Conservation (phyloP, 495 filamentous ascomycete species). For the Trichoderma gamsii region DNA sequence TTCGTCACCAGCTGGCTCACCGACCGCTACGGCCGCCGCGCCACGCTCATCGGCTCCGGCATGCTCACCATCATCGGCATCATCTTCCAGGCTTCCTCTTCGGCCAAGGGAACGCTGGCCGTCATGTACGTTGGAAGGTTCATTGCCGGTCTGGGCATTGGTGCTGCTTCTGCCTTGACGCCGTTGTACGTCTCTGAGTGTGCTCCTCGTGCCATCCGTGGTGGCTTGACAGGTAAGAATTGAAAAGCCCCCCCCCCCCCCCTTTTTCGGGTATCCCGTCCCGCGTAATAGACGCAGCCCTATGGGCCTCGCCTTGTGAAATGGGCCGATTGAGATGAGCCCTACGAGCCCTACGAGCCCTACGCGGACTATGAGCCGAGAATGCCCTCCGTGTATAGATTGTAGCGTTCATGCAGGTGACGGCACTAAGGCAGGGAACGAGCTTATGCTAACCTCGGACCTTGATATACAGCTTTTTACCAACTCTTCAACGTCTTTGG, state of each 20-base stretch:
- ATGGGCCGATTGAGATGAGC: not conserved
- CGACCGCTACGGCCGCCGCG: constrained; percentile 51
- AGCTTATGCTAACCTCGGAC: not conserved
- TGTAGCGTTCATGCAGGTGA: too few species aligned
- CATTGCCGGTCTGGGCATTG: constrained; percentile 60
- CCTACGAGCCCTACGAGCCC: too few species aligned
- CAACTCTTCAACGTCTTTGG: constrained; percentile 61
- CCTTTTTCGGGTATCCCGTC: not conserved
- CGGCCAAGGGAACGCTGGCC: constrained; percentile 37
- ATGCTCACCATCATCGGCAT: constrained; percentile 36
- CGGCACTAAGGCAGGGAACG: not conserved
- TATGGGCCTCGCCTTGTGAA: not conserved
- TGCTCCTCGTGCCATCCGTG: constrained; percentile 65
- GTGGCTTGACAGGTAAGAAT: constrained; percentile 48
- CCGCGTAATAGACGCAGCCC: not conserved
- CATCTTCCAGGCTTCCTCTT: constrained; percentile 33
- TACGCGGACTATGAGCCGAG: too few species aligned
- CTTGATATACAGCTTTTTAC: constrained; percentile 45
- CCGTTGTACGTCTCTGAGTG: constrained; percentile 58
- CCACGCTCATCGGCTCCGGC: constrained; percentile 33
- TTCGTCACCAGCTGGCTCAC: constrained; percentile 47
- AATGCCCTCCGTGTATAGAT: not conserved
- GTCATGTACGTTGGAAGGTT: constrained; percentile 63
- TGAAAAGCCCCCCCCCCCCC: not conserved
- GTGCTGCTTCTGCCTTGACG: constrained; percentile 58